Percentiles rank a stretch among this genome's conserved stretches.
Conservation (phyloP, 2,329 filamentous ascomycete genomes). For the Colletotrichum sp. region DNA sequence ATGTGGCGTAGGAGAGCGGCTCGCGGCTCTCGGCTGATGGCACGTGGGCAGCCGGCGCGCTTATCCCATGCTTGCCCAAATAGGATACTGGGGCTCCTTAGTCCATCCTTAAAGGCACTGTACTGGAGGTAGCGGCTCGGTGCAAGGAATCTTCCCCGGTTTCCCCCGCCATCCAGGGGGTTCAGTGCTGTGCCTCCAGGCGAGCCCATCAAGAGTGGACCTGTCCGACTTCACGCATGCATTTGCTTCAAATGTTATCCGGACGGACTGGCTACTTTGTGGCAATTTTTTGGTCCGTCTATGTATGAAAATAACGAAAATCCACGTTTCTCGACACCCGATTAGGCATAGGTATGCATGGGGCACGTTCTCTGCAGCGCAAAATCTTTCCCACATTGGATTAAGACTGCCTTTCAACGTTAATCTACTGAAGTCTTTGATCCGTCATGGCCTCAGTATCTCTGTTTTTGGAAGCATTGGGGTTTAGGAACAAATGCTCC, state of each 20-base stretch:
- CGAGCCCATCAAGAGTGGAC: not conserved
- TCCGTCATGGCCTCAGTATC: accelerated
- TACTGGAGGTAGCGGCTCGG: not conserved
- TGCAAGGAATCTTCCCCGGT: not conserved
- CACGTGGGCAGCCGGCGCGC: not conserved
- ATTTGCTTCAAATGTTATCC: not conserved
- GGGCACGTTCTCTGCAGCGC: not conserved
- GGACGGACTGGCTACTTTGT: too few species aligned
- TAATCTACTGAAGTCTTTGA: accelerated
- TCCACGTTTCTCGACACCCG: not conserved
- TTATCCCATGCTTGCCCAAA: not conserved
- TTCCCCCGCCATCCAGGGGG: not conserved
- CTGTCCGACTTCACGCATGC: not conserved
- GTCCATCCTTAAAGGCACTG: not conserved
- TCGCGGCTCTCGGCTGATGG: not conserved
- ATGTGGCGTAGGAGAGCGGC: not conserved
- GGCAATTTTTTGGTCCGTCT: not conserved
- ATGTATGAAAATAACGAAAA: accelerated
- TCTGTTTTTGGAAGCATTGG: not conserved
- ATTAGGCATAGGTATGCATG: not conserved
- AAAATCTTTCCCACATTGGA: not conserved
- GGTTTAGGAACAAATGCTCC: not conserved
- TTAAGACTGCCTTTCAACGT: not conserved
- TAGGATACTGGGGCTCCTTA: not conserved
- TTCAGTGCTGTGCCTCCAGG: not conserved